A percentile compares a stretch with the other conserved stretches of the same genome.
Conservation (phyloP, 2,329 filamentous ascomycete genomes). For the Thermochaetoides dissita region DNA sequence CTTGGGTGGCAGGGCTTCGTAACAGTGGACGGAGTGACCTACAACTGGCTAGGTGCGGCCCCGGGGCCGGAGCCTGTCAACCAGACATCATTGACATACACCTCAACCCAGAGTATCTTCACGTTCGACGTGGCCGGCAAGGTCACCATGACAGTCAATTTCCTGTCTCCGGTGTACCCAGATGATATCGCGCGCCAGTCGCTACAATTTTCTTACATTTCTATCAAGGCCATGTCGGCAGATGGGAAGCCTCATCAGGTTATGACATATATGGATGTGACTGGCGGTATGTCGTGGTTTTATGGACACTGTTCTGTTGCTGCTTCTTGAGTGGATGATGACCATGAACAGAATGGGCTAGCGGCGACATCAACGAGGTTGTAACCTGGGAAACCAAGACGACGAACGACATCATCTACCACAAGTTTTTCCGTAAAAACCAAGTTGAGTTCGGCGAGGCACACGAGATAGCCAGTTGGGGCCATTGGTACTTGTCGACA, state of each 20-base stretch:
- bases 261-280: constrained; percentile 59
- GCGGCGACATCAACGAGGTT: constrained; percentile 41
- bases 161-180: constrained; percentile 56
- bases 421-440: constrained; percentile 44
- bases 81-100: constrained; percentile 54
- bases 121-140: constrained; percentile 48
- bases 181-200: constrained; percentile 54
- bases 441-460: constrained; percentile 56
- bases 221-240: constrained; percentile 46
- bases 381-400: constrained; percentile 50
- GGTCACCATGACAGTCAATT: constrained; percentile 53
- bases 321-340: constrained; percentile 4
- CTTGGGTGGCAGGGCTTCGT: constrained; percentile 57
- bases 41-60: constrained; percentile 54
- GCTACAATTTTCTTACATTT: constrained; percentile 55
- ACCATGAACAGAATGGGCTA: constrained; percentile 49
- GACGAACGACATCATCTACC: constrained; percentile 42
- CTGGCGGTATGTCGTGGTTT: constrained; percentile 37
- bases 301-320: neutral
- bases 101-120: constrained; percentile 58
- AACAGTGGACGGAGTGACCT: constrained; percentile 44
- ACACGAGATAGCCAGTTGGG: constrained; percentile 66
- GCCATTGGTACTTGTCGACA: constrained; percentile 35
- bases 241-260: constrained; percentile 51
- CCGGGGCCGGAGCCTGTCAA: constrained; percentile 34